Evolutionary conservation across 2,329 filamentous ascomycete species (phyloP).

Genomic region (Apiospora sp.): DNA sequence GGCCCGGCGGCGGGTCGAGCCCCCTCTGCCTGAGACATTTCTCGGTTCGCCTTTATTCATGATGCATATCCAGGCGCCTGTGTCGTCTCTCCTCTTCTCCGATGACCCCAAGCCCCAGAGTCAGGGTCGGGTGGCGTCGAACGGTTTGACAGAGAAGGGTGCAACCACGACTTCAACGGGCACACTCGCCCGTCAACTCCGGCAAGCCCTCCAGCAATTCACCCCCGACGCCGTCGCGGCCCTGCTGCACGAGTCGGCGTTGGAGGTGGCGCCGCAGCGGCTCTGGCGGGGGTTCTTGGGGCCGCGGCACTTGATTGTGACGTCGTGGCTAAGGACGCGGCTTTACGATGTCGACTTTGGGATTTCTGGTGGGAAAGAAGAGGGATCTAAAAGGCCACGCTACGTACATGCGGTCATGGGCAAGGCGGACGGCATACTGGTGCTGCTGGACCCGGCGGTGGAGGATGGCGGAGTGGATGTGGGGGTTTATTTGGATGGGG

Average conservation of each 20-base stretch:
- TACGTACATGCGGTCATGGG: conserved; percentile 54
- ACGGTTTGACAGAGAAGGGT: neutral
- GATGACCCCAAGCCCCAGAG: no score
- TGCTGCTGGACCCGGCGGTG: conserved; percentile 46
- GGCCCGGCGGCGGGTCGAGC: conserved; percentile 47
- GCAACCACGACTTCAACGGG: conserved; percentile 34
- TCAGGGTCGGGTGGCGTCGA: neutral
- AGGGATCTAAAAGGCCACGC: conserved; percentile 31
- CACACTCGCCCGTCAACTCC: conserved; percentile 43
- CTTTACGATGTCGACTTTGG: conserved; percentile 53
- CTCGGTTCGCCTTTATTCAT: conserved; percentile 54
- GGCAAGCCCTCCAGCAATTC: conserved; percentile 46
- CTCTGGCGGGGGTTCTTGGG: conserved; percentile 58
- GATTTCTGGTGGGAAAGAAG: neutral
- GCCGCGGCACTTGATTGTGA: conserved; percentile 49
- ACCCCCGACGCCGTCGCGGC: conserved; percentile 47
- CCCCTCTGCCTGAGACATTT: conserved; percentile 49
- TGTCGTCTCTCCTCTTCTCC: neutral
- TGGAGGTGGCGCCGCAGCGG: conserved; percentile 54
- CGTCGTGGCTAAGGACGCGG: conserved; percentile 50
- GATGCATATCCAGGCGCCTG: conserved; percentile 41
- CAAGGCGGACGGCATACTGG: conserved; percentile 50
- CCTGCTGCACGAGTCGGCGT: conserved; percentile 51
- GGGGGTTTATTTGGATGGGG: conserved; percentile 42
- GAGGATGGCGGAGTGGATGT: conserved; percentile 44